Evolutionary conservation across 2,329 filamentous ascomycete species (phyloP), one percentile per base, ranked within the genome.

Genomic region (Botrytis squamosa): DNA sequence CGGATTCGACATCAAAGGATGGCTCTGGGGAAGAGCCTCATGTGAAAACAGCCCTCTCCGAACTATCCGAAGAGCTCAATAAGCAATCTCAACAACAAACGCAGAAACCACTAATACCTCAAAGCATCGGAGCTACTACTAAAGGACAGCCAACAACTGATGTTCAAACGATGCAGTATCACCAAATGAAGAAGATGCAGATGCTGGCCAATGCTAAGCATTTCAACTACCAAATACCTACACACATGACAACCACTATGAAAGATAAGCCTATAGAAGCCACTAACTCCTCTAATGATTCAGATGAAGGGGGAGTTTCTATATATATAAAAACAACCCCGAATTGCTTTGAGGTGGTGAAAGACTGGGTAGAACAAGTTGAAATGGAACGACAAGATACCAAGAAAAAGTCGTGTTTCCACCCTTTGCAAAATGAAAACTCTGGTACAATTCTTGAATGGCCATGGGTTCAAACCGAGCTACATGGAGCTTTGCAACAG

Each of bases 391-490:
- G 65, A 57, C 9, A 42, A 68, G 36, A 57, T 42, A 29, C 5
- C n/a, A 29, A 3, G 6, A 25, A 55, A 9, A 57, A 1, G 0
- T 9, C 14, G 1, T 22, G 40, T 33, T 38, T n/a, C 42, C 16
- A 29, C 5, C 0, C 16, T 38, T 29, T 68, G 18, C 38, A 68
- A 0, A n/a, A 22, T n/a, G 18, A 55, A 3, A 68, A 25, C 40
- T 42, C 36, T 22, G 65, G 65, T 52, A 42, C 65, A 16, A 57
- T 42, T 10, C 10, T 68, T 57, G 65, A 68, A 38, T 68, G 49
- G 65, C 65, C 65, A 9, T 68, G 65, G 65, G 65, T 57, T 42
- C 36, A 42, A 57, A 68, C 36, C 2, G 49, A 68, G 49, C 18
- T 68, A 40, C 6, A 14, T 55, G 25, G 3, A 42, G 44, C 46